Evolutionary conservation across 768 basidiomycete genomes (phyloP).

Genomic region (Pulveroboletus sp.): DNA sequence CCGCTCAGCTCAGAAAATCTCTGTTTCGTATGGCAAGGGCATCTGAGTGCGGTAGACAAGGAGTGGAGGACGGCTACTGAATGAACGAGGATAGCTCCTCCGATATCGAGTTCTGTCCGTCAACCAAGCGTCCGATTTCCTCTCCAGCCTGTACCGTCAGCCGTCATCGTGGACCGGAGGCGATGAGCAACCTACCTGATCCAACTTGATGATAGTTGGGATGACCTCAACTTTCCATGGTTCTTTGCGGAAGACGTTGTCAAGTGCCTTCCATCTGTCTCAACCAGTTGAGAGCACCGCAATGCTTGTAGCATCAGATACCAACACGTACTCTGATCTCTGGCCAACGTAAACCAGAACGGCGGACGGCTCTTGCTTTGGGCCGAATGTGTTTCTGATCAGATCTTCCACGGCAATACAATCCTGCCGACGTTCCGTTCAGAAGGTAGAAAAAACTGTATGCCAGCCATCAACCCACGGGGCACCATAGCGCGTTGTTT

Average conservation of each 20-base stretch:
- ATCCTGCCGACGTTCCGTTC: conserved; percentile 42
- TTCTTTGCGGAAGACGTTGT: conserved; percentile 53
- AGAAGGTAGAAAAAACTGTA: neutral
- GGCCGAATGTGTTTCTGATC: conserved; percentile 47
- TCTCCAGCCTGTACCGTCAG: conserved; percentile 16
- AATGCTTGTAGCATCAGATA: neutral
- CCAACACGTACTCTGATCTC: conserved; percentile 48
- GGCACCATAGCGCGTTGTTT: conserved; percentile 54
- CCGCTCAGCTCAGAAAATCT: neutral
- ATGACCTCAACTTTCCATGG: conserved; percentile 59
- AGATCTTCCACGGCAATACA: conserved; percentile 57
- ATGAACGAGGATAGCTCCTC: conserved; percentile 19
- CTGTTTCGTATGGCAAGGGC: neutral
- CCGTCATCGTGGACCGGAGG: neutral
- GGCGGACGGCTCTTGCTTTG: conserved; percentile 43
- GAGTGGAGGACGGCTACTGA: conserved; percentile 8
- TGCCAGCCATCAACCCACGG: conserved; percentile 39
- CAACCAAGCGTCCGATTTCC: conserved; percentile 29
- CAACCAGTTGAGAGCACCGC: neutral
- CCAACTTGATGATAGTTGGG: conserved; percentile 62
- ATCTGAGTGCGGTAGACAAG: conserved; percentile 1
- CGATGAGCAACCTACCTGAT: conserved; percentile 42
- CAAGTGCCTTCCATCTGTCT: conserved; percentile 59
- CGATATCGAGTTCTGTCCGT: conserved; percentile 21
- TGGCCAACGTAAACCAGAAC: conserved; percentile 68